Base-by-base conservation (phyloP, 2,329 filamentous ascomycete genomes). In the Fusarium devonianum region DNA sequence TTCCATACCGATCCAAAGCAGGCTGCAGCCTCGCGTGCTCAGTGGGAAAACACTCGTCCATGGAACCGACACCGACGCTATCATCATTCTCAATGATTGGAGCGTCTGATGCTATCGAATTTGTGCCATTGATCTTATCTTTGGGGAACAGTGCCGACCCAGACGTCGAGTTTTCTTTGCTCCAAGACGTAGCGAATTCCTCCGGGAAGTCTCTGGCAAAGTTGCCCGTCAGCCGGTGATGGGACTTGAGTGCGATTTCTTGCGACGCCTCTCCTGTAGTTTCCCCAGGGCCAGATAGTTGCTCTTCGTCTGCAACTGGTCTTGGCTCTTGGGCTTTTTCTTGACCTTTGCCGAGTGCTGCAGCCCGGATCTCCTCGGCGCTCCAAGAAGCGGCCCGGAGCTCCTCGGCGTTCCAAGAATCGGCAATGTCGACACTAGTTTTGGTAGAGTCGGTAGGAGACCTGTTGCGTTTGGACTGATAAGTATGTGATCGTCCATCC, bases 161-260 rank as follows among this genome's bases (percentile, higher is more conserved):
- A 2, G 64, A 66, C 4, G 51, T 8, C 4, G 67, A 68, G 12
- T 67, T 63, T 7, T 58, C 36, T 6, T 49, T 58, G 29, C 65
- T 69, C 79, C 78, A 81, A 1, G 72, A 72, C 5, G 64, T 63
- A 0, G 71, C 58, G 44, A 79, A 81, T 4, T 82, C 78, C 49
- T 82, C 78, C 0, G 79, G 77, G 49, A 82, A 82, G 60, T 82
- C 80, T 22, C 73, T 75, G 7, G 68, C 67, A 52, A 75, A 81
- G 53, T 77, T 79, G 4, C 79, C 79, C 7, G 76, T 79, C 37
- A 81, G 48, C 8, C 50, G 26, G 21, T 18, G 19, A 14, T 23
- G 30, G n/a, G 48, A 30, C 13, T 45, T 13, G 4, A 36, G 13
- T 3, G 32, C 25, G 11, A 13, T 7, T 9, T 36, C 50, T 36